A percentile compares a stretch with the other conserved stretches of the same genome.
These are phyloP conservation scores for Apostasia shenzhenica DNA, from an alignment of 106 monocot species.

Conservation along the genomic window DNA sequence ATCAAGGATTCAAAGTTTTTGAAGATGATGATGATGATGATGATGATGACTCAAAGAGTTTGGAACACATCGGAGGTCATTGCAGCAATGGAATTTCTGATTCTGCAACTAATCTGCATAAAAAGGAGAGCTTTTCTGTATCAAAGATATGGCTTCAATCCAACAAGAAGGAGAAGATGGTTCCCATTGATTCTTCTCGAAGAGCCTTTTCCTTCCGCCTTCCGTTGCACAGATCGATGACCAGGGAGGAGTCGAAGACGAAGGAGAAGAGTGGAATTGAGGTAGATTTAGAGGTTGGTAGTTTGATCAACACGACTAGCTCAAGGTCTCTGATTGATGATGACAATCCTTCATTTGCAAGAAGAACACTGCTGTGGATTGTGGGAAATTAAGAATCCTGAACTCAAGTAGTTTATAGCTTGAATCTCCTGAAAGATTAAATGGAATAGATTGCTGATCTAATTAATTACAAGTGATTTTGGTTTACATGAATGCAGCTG, in stretches of 20 bases:
- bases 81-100: neutral
- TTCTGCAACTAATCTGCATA: neutral
- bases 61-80: neutral
- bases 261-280: neutral
- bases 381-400: constrained; percentile 8
- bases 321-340: constrained; percentile 23
- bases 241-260: neutral
- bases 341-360: constrained; percentile 39
- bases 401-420: no score
- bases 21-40: neutral
- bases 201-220: constrained; percentile 30
- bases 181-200: constrained; percentile 13
- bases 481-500: no score
- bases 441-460: no score
- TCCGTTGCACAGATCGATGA: constrained; percentile 2
- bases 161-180: constrained; percentile 15
- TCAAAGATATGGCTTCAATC: constrained; percentile 41
- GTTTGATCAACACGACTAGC: constrained; percentile 3
- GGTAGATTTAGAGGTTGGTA: constrained; percentile 21
- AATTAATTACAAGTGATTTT: no score
- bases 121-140: constrained; percentile 45
- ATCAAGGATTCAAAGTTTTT: constrained; percentile 32
- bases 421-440: no score
- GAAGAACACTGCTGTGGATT: constrained; percentile 36
- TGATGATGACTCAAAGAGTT: constrained; percentile 10